Evolutionary conservation across 768 basidiomycete genomes (phyloP), one percentile per base, ranked within the genome.

Genomic region (Leccinum incarnatum): DNA sequence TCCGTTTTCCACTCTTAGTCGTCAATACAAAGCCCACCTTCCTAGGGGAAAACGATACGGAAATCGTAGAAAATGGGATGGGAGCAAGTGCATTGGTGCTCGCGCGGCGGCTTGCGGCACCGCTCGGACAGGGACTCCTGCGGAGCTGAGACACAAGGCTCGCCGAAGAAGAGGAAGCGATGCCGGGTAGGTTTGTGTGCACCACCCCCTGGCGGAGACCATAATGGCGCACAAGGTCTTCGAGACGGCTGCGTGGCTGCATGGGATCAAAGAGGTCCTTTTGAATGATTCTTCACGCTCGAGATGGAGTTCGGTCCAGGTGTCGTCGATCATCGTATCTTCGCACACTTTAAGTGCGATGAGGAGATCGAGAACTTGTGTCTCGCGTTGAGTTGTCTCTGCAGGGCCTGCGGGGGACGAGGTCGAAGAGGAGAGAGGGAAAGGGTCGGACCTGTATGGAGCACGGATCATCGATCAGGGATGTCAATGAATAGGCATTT

Each of bases 371-470:
- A 94, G 81, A 17, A 88, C 80, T 56, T 75, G 72, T 0, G 91
- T 90, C 69, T 93, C 91, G 60, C 91, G 84, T 66, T 92, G 90
- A 34, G 81, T 51, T 30, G n/a, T n/a, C 19, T 76, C 74, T 5
- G 83, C 65, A 0, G 75, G 63, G n/a, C 61, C 63, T 25, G 59
- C 42, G 10, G 60, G 29, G 47, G 69, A 64, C 34, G 63, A 40
- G 11, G 69, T 72, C 59, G 62, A 65, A 27, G 75, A 68, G 29
- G 72, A 72, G 54, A 78, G 72, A 0, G 89, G 90, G 74, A 92
- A 93, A 0, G 91, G 90, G 63, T 94, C 89, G 48, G 87, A 87
- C 4, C 86, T 77, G 72, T 93, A 92, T 0, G 88, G 88, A 0
- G 78, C 67, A 25, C 85, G 82, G 60, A 94, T 78, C 49, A 21